Percentiles rank a stretch among this genome's conserved stretches.
Conservation (phyloP, 1,284 basidiomycete genomes). For the Fomes fomentarius region DNA sequence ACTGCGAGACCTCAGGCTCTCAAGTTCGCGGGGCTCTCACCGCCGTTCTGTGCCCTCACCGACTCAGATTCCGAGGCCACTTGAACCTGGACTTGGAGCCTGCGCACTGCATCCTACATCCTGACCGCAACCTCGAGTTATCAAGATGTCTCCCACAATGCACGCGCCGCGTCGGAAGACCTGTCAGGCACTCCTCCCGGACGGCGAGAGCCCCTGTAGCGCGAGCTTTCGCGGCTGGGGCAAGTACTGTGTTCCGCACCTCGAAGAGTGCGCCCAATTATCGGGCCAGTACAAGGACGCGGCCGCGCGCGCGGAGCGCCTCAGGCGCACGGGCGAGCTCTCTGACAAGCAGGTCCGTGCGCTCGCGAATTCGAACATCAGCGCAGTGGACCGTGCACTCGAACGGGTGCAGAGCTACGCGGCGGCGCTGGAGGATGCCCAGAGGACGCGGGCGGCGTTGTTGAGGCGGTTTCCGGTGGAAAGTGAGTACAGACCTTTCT, state of each 20-base stretch:
- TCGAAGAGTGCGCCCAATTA: slow-evolving; percentile 12
- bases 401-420: slow-evolving; percentile 6
- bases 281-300: slow-evolving; percentile 10
- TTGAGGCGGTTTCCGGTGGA: slow-evolving; percentile 6
- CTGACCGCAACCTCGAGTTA: no score
- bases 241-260: slow-evolving; percentile 7
- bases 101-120: no score
- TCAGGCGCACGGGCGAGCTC: slow-evolving; percentile 4
- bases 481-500: background rate
- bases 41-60: no score
- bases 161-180: slow-evolving; percentile 12
- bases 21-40: no score
- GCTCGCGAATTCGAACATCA: background rate
- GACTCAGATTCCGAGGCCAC: no score
- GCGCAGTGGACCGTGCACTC: slow-evolving; percentile 6
- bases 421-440: slow-evolving; percentile 6
- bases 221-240: slow-evolving; percentile 13
- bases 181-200: slow-evolving; percentile 11
- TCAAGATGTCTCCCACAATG: slow-evolving; percentile 5
- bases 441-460: background rate
- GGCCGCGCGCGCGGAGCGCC: slow-evolving; percentile 11
- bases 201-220: slow-evolving; percentile 11
- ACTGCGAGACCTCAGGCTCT: no score
- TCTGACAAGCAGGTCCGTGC: slow-evolving; percentile 5
- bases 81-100: no score